Base-by-base conservation (phyloP, 2,329 filamentous ascomycete genomes). In the Penicillium sp. region DNA sequence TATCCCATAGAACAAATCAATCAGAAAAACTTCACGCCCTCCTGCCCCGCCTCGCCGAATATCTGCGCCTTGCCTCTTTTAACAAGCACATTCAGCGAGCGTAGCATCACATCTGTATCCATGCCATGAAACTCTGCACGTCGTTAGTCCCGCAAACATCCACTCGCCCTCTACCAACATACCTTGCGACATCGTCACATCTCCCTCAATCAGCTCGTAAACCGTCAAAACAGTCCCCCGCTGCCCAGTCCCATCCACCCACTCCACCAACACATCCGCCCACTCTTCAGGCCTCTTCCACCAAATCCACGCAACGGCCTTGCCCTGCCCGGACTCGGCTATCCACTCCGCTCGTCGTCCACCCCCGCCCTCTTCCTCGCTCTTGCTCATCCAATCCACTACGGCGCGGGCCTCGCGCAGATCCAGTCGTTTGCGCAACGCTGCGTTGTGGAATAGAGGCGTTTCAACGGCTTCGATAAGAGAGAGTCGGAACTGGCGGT, bases 1-100 rank as follows among this genome's bases (percentile, higher is more conserved):
- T 43, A 54, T 54, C 52, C 49, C 53, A 52, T 49, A 43, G 47
- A 56, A 40, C 24, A 43, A 45, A 49, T 52, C 18, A 55, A 55
- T 87, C 78, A 97, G 71, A 97, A 97, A 78, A 99, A 97, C 78
- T 99, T 99, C 61, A 97, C 91, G 67, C 94, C 94, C 67, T 90
- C 86, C 57, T 90, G 89, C 70, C 93, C 91, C 67, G 93, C 92
- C 50, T 86, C 84, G 32, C 93, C 93, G 77, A 99, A 97, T 24
- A 97, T 86, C 74, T 97, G 93, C 13, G 92, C 93, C 76, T 90
- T 96, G 63, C 92, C 92, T 59, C 88, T 84, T 81, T 95, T 96
- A 34, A 96, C 92, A 46, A 97, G 81, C 47, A 94, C 81, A 56
- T 85, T 83, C 46, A 99, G 80, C 36, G 90, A 88, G 72, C 88